Evolutionary conservation across 257 asterid species (phyloP).

Genomic region (Nicotiana sylvestris): DNA sequence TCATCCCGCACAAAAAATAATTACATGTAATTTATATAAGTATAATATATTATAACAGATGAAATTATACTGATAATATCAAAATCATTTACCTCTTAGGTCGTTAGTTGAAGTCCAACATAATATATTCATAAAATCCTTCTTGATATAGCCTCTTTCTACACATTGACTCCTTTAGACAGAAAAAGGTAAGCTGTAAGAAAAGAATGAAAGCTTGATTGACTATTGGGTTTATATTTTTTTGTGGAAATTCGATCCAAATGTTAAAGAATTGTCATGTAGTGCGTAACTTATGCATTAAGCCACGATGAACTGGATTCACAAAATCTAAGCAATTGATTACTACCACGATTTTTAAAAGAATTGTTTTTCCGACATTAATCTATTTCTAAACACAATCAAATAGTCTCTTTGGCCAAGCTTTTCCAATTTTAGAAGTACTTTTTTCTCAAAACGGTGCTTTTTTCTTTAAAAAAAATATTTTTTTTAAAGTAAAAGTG

Average conservation of each 20-base stretch:
- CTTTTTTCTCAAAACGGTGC: too few species aligned
- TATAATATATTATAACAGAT: too few species aligned
- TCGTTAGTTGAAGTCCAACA: not conserved
- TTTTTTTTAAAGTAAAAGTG: too few species aligned
- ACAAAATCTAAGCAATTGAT: constrained; percentile 2
- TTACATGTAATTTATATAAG: too few species aligned
- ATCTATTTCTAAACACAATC: not conserved
- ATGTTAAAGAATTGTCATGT: not conserved
- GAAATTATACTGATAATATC: too few species aligned
- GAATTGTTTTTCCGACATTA: not conserved
- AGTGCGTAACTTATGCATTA: not conserved
- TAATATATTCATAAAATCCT: not conserved
- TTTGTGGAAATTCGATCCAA: not conserved
- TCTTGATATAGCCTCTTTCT: not conserved
- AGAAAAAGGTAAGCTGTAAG: not conserved
- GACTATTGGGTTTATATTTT: not conserved
- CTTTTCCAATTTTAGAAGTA: too few species aligned
- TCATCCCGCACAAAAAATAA: too few species aligned
- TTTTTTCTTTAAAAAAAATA: too few species aligned
- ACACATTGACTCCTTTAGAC: not conserved
- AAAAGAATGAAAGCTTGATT: not conserved
- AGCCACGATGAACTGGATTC: not conserved
- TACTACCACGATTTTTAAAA: not conserved
- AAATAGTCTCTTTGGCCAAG: too few species aligned
- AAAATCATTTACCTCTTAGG: too few species aligned